phyloP scores from a whole-genome alignment of 2,329 filamentous ascomycete genomes.

The Talaromyces sp. region DNA sequence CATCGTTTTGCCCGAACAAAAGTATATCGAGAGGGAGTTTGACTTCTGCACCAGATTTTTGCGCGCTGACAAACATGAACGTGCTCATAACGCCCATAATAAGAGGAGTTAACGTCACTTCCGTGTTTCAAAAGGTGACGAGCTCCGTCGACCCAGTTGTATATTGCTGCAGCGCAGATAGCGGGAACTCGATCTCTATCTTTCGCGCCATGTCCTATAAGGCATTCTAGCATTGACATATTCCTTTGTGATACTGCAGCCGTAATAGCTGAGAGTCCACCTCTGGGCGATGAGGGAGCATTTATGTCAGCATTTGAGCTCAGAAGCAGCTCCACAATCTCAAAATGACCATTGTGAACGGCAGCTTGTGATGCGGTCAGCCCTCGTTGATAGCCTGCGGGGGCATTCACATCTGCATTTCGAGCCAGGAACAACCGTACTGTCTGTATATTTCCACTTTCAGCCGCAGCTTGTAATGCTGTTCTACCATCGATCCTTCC shows the following conservation, averaged over 20 bases:
- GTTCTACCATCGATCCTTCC: neutral
- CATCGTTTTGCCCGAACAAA: neutral
- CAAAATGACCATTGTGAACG: neutral
- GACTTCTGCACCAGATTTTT: neutral
- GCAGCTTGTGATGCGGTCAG: constrained; percentile 23
- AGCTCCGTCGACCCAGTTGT: neutral
- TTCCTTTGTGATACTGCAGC: neutral
- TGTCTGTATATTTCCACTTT: neutral
- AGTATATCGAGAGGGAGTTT: neutral
- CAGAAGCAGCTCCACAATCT: neutral
- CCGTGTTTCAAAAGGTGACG: neutral
- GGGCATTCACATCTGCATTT: constrained; percentile 22
- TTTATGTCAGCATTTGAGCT: constrained; percentile 3
- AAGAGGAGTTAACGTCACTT: neutral
- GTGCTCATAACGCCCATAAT: neutral
- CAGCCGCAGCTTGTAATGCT: neutral
- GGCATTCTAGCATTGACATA: neutral
- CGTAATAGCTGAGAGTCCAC: neutral
- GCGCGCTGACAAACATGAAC: too few species aligned
- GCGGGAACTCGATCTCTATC: neutral
- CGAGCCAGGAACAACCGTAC: neutral
- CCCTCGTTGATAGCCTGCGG: neutral
- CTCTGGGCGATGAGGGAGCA: neutral
- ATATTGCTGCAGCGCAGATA: neutral
- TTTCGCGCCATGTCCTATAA: neutral